Percentiles rank a stretch among this genome's conserved stretches.
These are phyloP conservation scores for Eutrema japonicum DNA, from an alignment of 345 rosid genomes.

Conservation along the genomic window DNA sequence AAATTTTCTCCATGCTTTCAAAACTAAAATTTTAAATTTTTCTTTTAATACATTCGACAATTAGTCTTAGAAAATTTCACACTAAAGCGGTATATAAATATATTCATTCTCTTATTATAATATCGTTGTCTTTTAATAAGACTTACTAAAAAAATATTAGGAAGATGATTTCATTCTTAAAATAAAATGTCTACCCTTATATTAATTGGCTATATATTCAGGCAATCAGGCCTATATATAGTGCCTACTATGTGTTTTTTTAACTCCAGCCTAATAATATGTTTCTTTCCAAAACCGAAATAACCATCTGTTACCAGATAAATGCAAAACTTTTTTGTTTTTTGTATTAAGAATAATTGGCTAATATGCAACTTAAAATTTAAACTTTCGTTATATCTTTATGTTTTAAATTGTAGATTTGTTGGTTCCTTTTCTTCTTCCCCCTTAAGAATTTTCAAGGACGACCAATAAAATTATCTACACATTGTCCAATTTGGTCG, in stretches of 20 bases:
- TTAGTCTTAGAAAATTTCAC: background rate
- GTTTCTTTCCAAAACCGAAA: slow-evolving; percentile 18
- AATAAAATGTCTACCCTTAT: background rate
- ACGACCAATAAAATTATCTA: slow-evolving; percentile 33
- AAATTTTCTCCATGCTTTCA: background rate
- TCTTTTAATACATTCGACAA: background rate
- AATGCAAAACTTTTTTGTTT: slow-evolving; percentile 5
- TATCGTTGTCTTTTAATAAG: slow-evolving; percentile 12
- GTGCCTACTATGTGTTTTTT: background rate
- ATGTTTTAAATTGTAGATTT: slow-evolving; percentile 13
- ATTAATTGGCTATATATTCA: slow-evolving; percentile 7
- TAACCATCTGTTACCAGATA: background rate
- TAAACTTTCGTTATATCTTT: background rate
- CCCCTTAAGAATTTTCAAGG: slow-evolving; percentile 33
- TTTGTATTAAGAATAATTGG: background rate
- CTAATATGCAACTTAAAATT: background rate
- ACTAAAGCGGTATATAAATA: background rate
- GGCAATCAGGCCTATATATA: slow-evolving; percentile 25
- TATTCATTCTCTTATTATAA: background rate
- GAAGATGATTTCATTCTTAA: slow-evolving; percentile 14
- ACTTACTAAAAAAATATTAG: background rate
- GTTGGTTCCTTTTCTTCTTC: slow-evolving; percentile 2
- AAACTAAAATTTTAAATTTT: background rate
- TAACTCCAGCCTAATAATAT: background rate
- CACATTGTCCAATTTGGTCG: slow-evolving; percentile 31